Conservation (phyloP, 768 basidiomycete species). For the Tremella yokohamensis region DNA sequence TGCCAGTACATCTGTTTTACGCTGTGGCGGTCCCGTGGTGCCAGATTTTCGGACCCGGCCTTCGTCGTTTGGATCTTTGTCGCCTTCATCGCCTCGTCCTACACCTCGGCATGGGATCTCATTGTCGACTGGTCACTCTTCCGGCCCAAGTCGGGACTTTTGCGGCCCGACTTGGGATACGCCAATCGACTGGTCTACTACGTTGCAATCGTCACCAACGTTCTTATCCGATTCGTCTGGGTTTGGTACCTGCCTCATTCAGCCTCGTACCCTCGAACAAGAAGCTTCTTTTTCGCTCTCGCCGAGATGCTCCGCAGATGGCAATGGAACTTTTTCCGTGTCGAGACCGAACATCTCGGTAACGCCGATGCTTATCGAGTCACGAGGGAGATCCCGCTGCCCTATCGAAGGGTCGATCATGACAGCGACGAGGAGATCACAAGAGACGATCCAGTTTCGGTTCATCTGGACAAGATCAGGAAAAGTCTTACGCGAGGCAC, state of each 20-base stretch:
- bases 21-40: conserved; percentile 71
- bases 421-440: conserved; percentile 53
- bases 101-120: conserved; percentile 77
- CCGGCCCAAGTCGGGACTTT: conserved; percentile 58
- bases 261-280: conserved; percentile 56
- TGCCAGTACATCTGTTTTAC: conserved; percentile 66
- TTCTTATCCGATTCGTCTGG: conserved; percentile 77
- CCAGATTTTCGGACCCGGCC: conserved; percentile 52
- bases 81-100: conserved; percentile 63
- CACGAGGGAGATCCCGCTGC: conserved; percentile 77
- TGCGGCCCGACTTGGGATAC: conserved; percentile 75
- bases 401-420: conserved; percentile 60
- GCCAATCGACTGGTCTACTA: conserved; percentile 53
- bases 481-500: conserved; percentile 11
- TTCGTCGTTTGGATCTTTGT: conserved; percentile 70
- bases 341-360: conserved; percentile 88
- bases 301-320: conserved; percentile 75
- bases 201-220: conserved; percentile 60
- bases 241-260: conserved; percentile 66
- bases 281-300: conserved; percentile 65
- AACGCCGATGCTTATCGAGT: conserved; percentile 89
- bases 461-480: conserved; percentile 20
- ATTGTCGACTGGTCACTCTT: conserved; percentile 90
- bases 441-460: conserved; percentile 3
- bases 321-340: conserved; percentile 88